These are phyloP conservation scores for Helotiales sp. DNA, from an alignment of 2,329 filamentous ascomycete genomes.

Conservation along the genomic window DNA sequence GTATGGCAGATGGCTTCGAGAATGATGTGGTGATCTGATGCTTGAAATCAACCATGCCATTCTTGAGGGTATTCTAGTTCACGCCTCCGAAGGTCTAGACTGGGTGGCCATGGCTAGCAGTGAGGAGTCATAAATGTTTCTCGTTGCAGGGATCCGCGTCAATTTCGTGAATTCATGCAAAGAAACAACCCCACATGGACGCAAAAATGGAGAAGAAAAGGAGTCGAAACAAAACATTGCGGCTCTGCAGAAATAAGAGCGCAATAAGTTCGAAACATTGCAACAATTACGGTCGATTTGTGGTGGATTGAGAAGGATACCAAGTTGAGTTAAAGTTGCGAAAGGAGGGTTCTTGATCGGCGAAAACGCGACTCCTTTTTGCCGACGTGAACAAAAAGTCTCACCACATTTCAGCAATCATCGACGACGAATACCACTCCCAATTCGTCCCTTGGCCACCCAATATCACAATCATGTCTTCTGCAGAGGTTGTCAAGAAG, in stretches of 20 bases:
- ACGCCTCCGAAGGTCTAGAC: not conserved
- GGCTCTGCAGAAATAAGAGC: not conserved
- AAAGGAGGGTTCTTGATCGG: not conserved
- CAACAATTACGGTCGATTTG: not conserved
- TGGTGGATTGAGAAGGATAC: not conserved
- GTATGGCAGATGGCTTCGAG: too few relatives aligned
- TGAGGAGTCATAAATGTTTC: slow-evolving; percentile 7
- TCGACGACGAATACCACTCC: not conserved
- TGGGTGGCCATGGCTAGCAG: not conserved
- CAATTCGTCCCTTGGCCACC: not conserved
- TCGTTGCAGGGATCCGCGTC: slow-evolving; percentile 20
- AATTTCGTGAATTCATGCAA: slow-evolving; percentile 26
- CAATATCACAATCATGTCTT: slow-evolving; percentile 18
- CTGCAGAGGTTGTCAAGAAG: slow-evolving; percentile 31
- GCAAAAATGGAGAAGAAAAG: not conserved
- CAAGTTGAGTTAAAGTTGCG: not conserved
- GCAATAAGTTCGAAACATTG: too few relatives aligned
- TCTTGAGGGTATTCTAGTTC: not conserved
- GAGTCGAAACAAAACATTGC: not conserved
- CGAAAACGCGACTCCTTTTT: slow-evolving; percentile 14
- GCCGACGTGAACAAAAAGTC: slow-evolving; percentile 14
- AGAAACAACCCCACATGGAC: slow-evolving; percentile 3
- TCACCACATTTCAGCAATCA: slow-evolving; percentile 6
- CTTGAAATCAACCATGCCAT: too few relatives aligned
- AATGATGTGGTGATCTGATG: too few relatives aligned